Conservation (phyloP, 192 early-diverging fungal genomes). For the Backusella westeae region DNA sequence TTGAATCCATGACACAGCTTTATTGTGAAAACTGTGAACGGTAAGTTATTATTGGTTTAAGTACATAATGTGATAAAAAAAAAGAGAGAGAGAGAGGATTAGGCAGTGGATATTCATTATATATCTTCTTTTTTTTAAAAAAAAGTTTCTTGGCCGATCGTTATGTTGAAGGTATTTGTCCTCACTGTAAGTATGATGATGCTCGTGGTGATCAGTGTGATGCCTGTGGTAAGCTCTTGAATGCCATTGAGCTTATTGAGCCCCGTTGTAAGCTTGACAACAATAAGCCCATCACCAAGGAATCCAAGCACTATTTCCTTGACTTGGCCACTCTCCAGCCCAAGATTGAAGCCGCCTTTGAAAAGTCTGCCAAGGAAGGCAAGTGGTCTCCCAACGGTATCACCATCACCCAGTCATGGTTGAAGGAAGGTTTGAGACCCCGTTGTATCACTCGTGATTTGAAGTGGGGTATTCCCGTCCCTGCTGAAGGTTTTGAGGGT, state of each 20-base stretch:
- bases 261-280: slow-evolving; percentile 94
- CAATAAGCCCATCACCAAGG: slow-evolving; percentile 72
- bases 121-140: not conserved
- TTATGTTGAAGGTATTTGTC: slow-evolving; percentile 96
- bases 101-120: not conserved
- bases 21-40: slow-evolving; percentile 86
- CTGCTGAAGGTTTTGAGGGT: slow-evolving; percentile 73
- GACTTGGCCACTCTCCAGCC: slow-evolving; percentile 78
- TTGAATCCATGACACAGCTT: slow-evolving; percentile 83
- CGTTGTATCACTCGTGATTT: slow-evolving; percentile 98
- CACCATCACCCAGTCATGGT: slow-evolving; percentile 89
- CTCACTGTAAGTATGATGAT: slow-evolving; percentile 84
- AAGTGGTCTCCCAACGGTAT: slow-evolving; percentile 87
- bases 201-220: slow-evolving; percentile 99
- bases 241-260: slow-evolving; percentile 90
- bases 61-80: no score
- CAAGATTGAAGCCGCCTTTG: slow-evolving; percentile 73
- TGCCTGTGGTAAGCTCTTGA: slow-evolving; percentile 84
- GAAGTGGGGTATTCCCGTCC: slow-evolving; percentile 98
- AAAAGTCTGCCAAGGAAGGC: slow-evolving; percentile 63
- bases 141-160: slow-evolving; percentile 93
- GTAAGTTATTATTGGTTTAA: slow-evolving; percentile 21
- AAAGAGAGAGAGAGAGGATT: no score
- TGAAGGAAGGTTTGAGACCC: slow-evolving; percentile 88
- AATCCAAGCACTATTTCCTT: slow-evolving; percentile 91